Evolutionary conservation across 768 basidiomycete species (phyloP).

Genomic region (Boletus vinaceobasis): DNA sequence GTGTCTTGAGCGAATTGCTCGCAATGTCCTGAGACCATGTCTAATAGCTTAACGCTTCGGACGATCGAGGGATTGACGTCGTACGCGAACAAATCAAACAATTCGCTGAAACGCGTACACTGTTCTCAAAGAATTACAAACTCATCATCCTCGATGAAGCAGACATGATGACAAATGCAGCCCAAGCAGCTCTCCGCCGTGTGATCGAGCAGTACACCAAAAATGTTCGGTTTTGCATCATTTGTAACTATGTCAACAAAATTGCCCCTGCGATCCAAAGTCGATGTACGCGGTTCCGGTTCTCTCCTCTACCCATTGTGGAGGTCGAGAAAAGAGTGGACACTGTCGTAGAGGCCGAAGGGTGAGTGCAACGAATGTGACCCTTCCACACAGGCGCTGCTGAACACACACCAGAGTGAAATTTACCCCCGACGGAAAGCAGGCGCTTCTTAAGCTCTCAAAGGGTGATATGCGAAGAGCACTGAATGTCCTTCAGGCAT

Average conservation of each 20-base stretch:
- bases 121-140: constrained; percentile 92
- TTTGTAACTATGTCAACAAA: constrained; percentile 99
- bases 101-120: constrained; percentile 92
- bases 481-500: constrained; percentile 94
- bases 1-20: neutral
- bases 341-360: constrained; percentile 78
- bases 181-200: constrained; percentile 93
- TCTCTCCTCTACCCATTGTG: constrained; percentile 81
- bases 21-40: constrained; percentile 1
- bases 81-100: constrained; percentile 99
- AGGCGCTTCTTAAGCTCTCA: constrained; percentile 89
- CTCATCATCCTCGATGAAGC: constrained; percentile 98
- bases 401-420: constrained; percentile 59
- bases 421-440: constrained; percentile 79
- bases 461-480: constrained; percentile 98
- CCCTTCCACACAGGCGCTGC: neutral
- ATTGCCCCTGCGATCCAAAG: constrained; percentile 98
- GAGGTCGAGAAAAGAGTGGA: constrained; percentile 85
- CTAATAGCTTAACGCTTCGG: constrained; percentile 97
- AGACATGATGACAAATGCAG: constrained; percentile 99
- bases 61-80: constrained; percentile 97
- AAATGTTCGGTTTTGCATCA: constrained; percentile 98
- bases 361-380: constrained; percentile 44
- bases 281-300: constrained; percentile 95
- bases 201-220: constrained; percentile 98